Conservation (phyloP, 2,329 filamentous ascomycete species). For the Diaporthe eres region DNA sequence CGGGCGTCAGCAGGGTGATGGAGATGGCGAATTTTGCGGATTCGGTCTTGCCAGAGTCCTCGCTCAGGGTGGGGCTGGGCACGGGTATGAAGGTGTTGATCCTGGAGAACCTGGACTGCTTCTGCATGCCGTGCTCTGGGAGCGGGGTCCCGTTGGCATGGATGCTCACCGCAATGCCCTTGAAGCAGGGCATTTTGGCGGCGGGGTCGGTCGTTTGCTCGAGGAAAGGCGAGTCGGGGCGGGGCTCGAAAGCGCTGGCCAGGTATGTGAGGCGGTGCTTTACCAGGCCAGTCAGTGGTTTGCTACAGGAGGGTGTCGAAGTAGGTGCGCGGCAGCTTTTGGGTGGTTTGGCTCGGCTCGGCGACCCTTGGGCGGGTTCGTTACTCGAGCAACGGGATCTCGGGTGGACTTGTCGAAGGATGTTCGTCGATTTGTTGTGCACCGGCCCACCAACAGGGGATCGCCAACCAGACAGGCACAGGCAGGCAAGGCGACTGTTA, state of each 20-base stretch:
- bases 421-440: constrained; percentile 12
- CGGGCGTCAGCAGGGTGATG: constrained; percentile 92
- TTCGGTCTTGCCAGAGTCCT: constrained; percentile 82
- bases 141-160: constrained; percentile 86
- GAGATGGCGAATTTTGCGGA: constrained; percentile 98
- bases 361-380: background rate
- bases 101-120: constrained; percentile 89
- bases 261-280: background rate
- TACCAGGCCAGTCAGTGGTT: background rate
- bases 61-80: constrained; percentile 84
- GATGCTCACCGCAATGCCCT: constrained; percentile 98
- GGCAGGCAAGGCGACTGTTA: background rate
- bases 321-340: background rate
- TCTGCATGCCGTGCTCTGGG: constrained; percentile 94
- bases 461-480: background rate
- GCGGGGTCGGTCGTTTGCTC: constrained; percentile 13
- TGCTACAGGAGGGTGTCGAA: background rate
- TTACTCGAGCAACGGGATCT: constrained; percentile 28
- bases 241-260: constrained; percentile 8
- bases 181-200: constrained; percentile 90
- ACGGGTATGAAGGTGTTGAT: constrained; percentile 99
- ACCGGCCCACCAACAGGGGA: constrained; percentile 24
- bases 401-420: constrained; percentile 19
- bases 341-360: constrained; percentile 1
- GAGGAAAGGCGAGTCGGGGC: constrained; percentile 2